Evolutionary conservation across 768 basidiomycete genomes (phyloP).

Genomic region (Phaeotremella skinneri): DNA sequence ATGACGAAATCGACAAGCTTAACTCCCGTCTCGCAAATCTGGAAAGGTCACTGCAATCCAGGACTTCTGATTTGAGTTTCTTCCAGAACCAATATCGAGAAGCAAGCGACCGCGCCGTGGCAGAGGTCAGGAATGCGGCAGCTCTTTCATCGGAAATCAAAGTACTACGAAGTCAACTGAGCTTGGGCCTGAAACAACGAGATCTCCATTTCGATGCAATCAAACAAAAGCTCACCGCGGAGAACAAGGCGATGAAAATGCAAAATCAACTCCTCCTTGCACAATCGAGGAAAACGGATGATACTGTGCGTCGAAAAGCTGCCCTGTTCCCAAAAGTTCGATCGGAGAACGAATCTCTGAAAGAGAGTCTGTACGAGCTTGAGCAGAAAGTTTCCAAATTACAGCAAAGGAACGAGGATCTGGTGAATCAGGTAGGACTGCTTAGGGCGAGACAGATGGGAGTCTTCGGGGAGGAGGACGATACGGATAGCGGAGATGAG

Average conservation of each 20-base stretch:
- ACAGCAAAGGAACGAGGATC: slow-evolving; percentile 29
- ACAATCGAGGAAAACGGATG: slow-evolving; percentile 37
- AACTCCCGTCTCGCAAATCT: background rate
- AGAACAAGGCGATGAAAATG: slow-evolving; percentile 9
- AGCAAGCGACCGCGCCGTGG: slow-evolving; percentile 25
- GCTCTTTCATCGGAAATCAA: slow-evolving; percentile 14
- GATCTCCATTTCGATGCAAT: slow-evolving; percentile 22
- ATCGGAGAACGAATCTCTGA: slow-evolving; percentile 5
- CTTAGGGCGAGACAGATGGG: slow-evolving; percentile 36
- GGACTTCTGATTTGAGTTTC: slow-evolving; percentile 5
- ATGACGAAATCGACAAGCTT: background rate
- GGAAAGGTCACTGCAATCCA: background rate
- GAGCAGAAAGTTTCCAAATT: slow-evolving; percentile 13
- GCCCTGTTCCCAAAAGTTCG: slow-evolving; percentile 14
- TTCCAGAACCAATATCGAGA: slow-evolving; percentile 22
- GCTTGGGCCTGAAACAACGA: slow-evolving; percentile 32
- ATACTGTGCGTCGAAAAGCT: slow-evolving; percentile 33
- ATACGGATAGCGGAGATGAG: slow-evolving; percentile 11
- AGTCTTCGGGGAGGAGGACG: slow-evolving; percentile 19
- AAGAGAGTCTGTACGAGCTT: background rate
- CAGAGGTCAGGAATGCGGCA: slow-evolving; percentile 8
- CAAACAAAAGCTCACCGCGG: background rate
- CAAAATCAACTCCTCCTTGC: slow-evolving; percentile 30
- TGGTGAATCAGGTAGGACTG: slow-evolving; percentile 22
- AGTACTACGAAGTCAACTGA: slow-evolving; percentile 24